Percentiles rank a stretch among this genome's conserved stretches.
Evolutionary conservation across 169 alveolate genomes (phyloP).

Genomic region (Plasmodium falciparum): DNA sequence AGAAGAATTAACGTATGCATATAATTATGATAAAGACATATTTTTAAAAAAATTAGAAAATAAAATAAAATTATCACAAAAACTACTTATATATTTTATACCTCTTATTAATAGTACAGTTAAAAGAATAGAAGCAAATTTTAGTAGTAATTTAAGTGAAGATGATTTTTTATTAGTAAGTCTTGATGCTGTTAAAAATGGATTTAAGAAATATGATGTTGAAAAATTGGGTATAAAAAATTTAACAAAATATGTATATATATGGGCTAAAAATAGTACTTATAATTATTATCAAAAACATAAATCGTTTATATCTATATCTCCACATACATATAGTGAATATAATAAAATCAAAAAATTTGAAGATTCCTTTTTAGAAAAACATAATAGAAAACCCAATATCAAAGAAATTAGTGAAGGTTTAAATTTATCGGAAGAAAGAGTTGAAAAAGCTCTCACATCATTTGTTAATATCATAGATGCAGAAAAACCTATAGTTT

Average conservation of each 20-base stretch:
- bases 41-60: conserved; percentile 28
- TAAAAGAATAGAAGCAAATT: conserved; percentile 53
- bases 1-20: conserved; percentile 65
- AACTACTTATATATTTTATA: conserved; percentile 51
- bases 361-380: conserved; percentile 65
- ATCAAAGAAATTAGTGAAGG: conserved; percentile 68
- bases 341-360: conserved; percentile 54
- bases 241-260: conserved; percentile 69
- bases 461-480: conserved; percentile 55
- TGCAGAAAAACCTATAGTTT: conserved; percentile 66
- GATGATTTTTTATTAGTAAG: conserved; percentile 70
- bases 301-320: conserved; percentile 60
- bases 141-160: conserved; percentile 73
- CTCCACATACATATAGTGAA: conserved; percentile 66
- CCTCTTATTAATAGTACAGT: conserved; percentile 53
- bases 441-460: conserved; percentile 37
- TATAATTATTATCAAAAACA: conserved; percentile 74
- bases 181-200: conserved; percentile 75
- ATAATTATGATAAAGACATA: conserved; percentile 39
- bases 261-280: conserved; percentile 76
- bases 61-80: conserved; percentile 62
- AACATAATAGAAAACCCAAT: conserved; percentile 57
- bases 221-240: conserved; percentile 71
- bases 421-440: conserved; percentile 28
- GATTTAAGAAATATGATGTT: conserved; percentile 73